Conservation (phyloP, 805 yeast genomes). For the Starmerella stellata region DNA sequence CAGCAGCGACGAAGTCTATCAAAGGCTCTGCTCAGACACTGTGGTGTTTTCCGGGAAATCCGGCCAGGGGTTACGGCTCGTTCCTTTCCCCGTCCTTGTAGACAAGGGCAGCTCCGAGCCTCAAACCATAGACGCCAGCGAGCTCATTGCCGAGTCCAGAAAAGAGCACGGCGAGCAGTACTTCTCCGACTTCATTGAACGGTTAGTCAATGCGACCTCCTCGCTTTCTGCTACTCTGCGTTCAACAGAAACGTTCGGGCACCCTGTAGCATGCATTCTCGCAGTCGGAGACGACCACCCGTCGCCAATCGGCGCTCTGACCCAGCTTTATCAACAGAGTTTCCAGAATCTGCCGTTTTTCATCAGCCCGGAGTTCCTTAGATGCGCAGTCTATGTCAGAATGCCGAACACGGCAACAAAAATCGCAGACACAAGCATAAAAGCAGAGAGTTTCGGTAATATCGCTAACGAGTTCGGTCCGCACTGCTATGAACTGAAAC, state of each 20-base stretch:
- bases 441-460: conserved; percentile 6
- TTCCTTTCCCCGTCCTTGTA: not conserved
- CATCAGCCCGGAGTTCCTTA: conserved; percentile 15
- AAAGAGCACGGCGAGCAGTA: not conserved
- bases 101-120: not conserved
- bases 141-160: not conserved
- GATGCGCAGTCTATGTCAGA: conserved; percentile 9
- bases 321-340: conserved; percentile 33
- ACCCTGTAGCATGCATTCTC: conserved; percentile 62
- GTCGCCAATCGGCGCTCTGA: conserved; percentile 39
- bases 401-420: not conserved
- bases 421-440: not conserved
- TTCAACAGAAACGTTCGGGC: conserved; percentile 52
- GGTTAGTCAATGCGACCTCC: not conserved
- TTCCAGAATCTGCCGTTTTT: conserved; percentile 20
- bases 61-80: not conserved
- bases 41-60: not conserved
- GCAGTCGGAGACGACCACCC: conserved; percentile 44
- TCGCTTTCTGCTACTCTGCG: not conserved
- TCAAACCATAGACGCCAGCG: not conserved
- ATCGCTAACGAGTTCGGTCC: conserved; percentile 19
- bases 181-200: not conserved
- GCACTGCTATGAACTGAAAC: conserved; percentile 25
- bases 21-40: not conserved
- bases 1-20: not conserved